Conservation (phyloP, 495 filamentous ascomycete species). For the Penicillium turbatum region DNA sequence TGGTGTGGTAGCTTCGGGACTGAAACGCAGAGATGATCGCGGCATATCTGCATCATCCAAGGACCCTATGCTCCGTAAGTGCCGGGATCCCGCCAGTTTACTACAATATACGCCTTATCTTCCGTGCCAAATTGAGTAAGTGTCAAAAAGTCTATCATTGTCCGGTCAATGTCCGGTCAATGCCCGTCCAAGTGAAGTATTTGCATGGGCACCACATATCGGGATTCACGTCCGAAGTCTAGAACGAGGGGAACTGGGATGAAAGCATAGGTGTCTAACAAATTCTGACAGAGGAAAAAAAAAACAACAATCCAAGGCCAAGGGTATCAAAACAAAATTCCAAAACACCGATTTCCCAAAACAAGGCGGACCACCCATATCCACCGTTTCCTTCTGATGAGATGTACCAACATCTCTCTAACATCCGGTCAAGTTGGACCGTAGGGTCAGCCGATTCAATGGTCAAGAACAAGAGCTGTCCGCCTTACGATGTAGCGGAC, state of each 20-base stretch:
- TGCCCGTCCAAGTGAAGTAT: not conserved
- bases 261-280: no score
- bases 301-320: constrained; percentile 13
- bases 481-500: not conserved
- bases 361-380: constrained; percentile 6
- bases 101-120: not conserved
- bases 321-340: constrained; percentile 20
- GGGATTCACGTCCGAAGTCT: not conserved
- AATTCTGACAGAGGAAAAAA: no score
- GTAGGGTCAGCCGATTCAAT: not conserved
- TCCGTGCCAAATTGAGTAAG: not conserved
- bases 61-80: no score
- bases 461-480: constrained; percentile 1
- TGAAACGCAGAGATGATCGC: not conserved
- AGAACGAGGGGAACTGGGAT: no score
- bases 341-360: constrained; percentile 14
- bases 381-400: constrained; percentile 3
- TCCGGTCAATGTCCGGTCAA: not conserved
- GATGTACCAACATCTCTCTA: not conserved
- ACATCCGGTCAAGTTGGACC: not conserved
- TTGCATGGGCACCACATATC: not conserved
- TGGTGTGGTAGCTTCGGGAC: not conserved
- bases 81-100: no score
- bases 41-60: not conserved
- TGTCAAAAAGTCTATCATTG: no score